Conservation (phyloP, 139 green algal genomes). For the Asterochloris erici region DNA sequence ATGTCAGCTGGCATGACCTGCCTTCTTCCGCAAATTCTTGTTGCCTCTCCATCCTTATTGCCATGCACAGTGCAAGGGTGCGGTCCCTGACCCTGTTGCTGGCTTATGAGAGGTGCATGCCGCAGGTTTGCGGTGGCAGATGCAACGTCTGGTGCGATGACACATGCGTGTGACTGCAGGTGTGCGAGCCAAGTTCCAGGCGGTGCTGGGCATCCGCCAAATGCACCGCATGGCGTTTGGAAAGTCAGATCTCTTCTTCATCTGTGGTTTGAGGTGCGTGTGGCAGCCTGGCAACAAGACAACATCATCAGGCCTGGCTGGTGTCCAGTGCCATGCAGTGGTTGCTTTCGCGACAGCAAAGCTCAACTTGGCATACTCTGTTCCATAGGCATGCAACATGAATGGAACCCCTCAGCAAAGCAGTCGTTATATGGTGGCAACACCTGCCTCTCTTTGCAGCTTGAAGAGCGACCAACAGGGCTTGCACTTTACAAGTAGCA, state of each 20-base stretch:
- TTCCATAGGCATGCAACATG: neutral
- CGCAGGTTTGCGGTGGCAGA: neutral
- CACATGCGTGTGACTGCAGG: conserved; percentile 21
- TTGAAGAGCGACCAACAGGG: too few species aligned
- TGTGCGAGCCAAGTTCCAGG: conserved; percentile 49
- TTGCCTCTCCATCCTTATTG: neutral
- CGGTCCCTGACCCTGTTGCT: too few species aligned
- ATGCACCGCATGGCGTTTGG: conserved; percentile 76
- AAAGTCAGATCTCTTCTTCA: conserved; percentile 82
- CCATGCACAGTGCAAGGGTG: too few species aligned
- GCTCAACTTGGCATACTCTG: neutral
- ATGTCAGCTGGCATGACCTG: too few species aligned
- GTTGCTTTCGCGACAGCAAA: neutral
- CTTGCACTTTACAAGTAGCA: too few species aligned
- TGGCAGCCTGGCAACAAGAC: neutral
- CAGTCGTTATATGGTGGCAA: neutral
- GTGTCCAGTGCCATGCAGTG: neutral
- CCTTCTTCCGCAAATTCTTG: too few species aligned
- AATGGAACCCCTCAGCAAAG: neutral
- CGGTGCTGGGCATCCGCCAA: conserved; percentile 69
- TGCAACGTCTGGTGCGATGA: neutral
- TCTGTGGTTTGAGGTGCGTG: conserved; percentile 32
- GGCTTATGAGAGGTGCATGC: too few species aligned
- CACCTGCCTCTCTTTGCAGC: neutral
- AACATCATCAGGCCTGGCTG: neutral